Base-by-base conservation (phyloP, 2,329 filamentous ascomycete species). In the Penicillium sp. region DNA sequence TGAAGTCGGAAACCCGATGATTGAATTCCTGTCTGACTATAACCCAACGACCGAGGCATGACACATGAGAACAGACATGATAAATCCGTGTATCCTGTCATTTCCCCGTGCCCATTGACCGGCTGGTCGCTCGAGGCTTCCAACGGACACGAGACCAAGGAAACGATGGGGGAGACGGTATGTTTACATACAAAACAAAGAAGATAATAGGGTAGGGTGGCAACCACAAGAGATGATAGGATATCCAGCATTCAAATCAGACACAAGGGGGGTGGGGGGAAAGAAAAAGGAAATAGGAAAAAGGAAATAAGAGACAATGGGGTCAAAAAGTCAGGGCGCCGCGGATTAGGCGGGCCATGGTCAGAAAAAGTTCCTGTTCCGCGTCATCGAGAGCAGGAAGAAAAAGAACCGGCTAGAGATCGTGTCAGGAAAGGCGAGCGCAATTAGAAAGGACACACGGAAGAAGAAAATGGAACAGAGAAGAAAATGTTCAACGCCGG, bases 201-300 rank as follows among this genome's bases (percentile, higher is more conserved):
- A 48, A 39, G 42, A 54, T 41, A 48, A 54, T 57, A 47, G 52
- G 52, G 56, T 58, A 51, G 56, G 52, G 51, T 48, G 55, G 50
- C 59, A 66, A 61, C 49, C 68, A 68, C 61, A 65, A 63, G 63
- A 64, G 64, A 69, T 68, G 65, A 68, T 59, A 68, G 66, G 68
- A 71, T 71, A 72, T 70, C 70, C 68, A 68, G 66, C 63, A 63
- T 68, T 63, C 59, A 67, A 66, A 67, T 63, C 54, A 62, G 39
- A 56, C 42, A 55, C 49, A 60, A 59, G 42, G 48, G 46, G 46
- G 51, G 49, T 47, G 37, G 33, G 30, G 46, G 52, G 45, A 42
- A 48, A 49, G 49, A 49, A 46, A 52, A 52, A 48, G 49, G 24
- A 53, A 51, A 27, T 32, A 45, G 30, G 33, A 46, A 54, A 57